A percentile compares a stretch with the other conserved stretches of the same genome.
These are phyloP conservation scores for Gossypium sturtianum DNA, from an alignment of 345 rosid genomes.

Conservation along the genomic window DNA sequence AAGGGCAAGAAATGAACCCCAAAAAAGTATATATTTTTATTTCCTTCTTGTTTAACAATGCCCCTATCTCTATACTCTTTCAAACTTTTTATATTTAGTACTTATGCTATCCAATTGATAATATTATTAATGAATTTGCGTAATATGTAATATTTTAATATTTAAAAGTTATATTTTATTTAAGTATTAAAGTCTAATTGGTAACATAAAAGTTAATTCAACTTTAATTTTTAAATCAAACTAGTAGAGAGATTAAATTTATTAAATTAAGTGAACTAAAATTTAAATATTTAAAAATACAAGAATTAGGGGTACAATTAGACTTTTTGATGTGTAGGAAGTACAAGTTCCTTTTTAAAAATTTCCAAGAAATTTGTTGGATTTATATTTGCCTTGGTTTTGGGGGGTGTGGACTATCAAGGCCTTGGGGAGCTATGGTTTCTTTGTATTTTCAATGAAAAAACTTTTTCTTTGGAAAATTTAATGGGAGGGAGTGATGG, in stretches of 20 bases:
- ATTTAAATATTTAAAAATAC: background rate
- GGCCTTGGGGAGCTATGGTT: constrained; percentile 16
- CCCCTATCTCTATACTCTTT: background rate
- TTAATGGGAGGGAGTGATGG: constrained; percentile 5
- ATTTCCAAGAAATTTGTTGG: background rate
- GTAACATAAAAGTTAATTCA: background rate
- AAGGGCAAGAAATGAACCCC: background rate
- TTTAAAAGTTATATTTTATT: background rate
- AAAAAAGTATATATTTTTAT: background rate
- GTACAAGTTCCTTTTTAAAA: no score
- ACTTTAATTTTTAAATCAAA: background rate
- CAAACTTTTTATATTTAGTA: background rate
- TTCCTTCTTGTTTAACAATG: background rate
- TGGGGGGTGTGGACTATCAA: constrained; percentile 12
- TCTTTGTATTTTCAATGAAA: background rate
- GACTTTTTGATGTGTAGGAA: background rate
- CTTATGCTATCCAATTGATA: background rate
- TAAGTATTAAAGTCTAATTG: background rate
- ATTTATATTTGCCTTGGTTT: constrained; percentile 13
- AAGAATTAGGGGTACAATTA: background rate
- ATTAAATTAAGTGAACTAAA: background rate
- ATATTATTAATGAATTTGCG: no score
- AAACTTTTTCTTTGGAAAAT: constrained; percentile 4
- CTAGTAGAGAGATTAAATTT: background rate
- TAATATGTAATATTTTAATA: background rate